Conservation (phyloP, 495 filamentous ascomycete genomes). For the Cercophora sp. region DNA sequence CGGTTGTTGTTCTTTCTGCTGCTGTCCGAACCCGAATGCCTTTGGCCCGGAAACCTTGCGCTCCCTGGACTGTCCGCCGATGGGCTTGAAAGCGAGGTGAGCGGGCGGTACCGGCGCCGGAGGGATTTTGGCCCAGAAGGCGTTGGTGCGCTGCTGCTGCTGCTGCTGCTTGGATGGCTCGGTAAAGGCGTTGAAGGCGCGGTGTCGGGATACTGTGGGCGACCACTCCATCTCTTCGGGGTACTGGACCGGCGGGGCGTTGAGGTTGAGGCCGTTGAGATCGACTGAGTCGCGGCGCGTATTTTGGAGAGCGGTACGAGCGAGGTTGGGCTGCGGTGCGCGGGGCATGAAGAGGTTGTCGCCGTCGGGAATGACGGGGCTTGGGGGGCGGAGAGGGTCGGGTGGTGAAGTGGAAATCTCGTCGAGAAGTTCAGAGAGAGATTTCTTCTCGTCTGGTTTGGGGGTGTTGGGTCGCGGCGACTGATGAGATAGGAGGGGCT, state of each 20-base stretch:
- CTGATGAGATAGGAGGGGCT: conserved; percentile 22
- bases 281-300: too few relatives aligned
- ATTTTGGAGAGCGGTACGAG: neutral
- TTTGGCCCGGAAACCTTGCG: too few relatives aligned
- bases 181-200: conserved; percentile 44
- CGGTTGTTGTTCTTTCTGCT: conserved; percentile 17
- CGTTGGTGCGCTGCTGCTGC: conserved; percentile 20
- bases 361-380: neutral
- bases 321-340: neutral
- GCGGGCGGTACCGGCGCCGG: conserved; percentile 61
- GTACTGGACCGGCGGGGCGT: conserved; percentile 23
- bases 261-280: conserved; percentile 17
- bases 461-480: neutral
- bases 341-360: neutral
- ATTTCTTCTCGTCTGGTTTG: conserved; percentile 23
- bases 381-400: conserved; percentile 1
- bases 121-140: conserved; percentile 60
- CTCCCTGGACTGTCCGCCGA: too few relatives aligned
- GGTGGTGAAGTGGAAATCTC: conserved; percentile 28
- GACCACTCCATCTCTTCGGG: conserved; percentile 78
- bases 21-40: too few relatives aligned
- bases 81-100: conserved; percentile 60
- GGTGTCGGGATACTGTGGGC: conserved; percentile 54
- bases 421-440: conserved; percentile 39
- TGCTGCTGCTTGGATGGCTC: conserved; percentile 16